These are phyloP conservation scores for Striga asiatica DNA, from an alignment of 257 asterid genomes.

Conservation along the genomic window DNA sequence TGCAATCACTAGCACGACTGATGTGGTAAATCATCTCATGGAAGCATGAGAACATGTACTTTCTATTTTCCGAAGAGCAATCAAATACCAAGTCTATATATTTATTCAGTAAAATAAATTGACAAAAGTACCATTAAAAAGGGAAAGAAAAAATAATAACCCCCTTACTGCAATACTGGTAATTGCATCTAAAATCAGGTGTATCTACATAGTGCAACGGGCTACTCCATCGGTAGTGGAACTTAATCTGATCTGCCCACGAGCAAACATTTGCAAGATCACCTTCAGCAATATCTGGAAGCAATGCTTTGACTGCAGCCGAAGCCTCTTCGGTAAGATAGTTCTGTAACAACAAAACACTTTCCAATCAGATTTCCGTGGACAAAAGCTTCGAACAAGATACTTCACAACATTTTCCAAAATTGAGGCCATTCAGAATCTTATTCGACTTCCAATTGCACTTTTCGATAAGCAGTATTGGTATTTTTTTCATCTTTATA, in stretches of 20 bases:
- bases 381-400: background rate
- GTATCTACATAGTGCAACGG: conserved; percentile 78
- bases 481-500: background rate
- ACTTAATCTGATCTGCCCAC: conserved; percentile 65
- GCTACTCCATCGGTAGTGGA: conserved; percentile 73
- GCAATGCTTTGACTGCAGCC: conserved; percentile 56
- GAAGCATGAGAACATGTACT: background rate
- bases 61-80: background rate
- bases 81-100: background rate
- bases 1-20: background rate
- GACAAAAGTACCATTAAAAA: background rate
- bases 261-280: conserved; percentile 78
- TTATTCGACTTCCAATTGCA: background rate
- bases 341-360: conserved; percentile 28
- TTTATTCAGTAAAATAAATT: background rate
- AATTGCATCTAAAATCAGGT: conserved; percentile 91
- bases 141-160: background rate
- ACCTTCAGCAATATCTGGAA: conserved; percentile 81
- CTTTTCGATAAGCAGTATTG: background rate
- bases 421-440: background rate
- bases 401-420: background rate
- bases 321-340: conserved; percentile 61
- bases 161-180: conserved; percentile 74
- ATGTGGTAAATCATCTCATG: background rate
- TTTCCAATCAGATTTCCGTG: conserved; percentile 10